phyloP scores from a whole-genome alignment of 257 asterid genomes.

The Solanum tacnaense region DNA sequence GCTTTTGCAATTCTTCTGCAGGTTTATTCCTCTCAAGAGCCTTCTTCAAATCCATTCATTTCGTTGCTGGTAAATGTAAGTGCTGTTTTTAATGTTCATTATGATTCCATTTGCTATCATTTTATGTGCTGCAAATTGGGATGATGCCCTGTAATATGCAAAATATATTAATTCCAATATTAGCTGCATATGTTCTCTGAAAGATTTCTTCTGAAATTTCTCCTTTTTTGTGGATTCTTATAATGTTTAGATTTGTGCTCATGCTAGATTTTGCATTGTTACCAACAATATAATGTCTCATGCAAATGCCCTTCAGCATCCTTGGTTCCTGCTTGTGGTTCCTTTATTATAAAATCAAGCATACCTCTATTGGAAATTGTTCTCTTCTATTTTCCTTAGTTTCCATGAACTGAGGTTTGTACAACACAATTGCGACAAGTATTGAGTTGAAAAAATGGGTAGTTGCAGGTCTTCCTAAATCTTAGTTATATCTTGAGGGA shows the following conservation, averaged over 20 bases:
- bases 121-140: neutral
- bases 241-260: neutral
- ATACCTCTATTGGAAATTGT: neutral
- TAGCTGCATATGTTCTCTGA: neutral
- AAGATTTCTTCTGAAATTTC: neutral
- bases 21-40: slow-evolving; percentile 60
- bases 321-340: neutral
- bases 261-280: neutral
- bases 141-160: neutral
- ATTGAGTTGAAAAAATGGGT: neutral
- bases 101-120: neutral
- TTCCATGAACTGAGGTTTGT: neutral
- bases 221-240: neutral
- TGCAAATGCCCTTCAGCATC: neutral
- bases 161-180: neutral
- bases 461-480: neutral
- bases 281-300: neutral
- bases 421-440: neutral
- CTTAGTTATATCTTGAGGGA: neutral
- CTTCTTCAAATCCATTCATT: slow-evolving; percentile 68
- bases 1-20: slow-evolving; percentile 65
- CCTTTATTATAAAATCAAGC: neutral
- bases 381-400: neutral
- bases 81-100: neutral
- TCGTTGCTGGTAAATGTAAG: slow-evolving; percentile 73